These are phyloP conservation scores for Nidula microcarpa DNA, from an alignment of 768 basidiomycete species.

Conservation along the genomic window DNA sequence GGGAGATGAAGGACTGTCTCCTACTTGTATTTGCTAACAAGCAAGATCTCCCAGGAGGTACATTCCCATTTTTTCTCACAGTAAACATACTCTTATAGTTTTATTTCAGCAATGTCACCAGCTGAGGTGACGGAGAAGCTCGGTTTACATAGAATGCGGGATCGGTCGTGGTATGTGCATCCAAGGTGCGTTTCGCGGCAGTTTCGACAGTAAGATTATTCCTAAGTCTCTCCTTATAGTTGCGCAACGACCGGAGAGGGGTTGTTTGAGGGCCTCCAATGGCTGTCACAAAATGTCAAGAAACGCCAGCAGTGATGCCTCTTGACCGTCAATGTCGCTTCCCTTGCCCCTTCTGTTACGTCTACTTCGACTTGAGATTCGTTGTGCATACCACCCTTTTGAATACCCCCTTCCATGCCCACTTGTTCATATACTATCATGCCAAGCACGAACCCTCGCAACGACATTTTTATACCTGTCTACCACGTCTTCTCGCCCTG, in stretches of 20 bases:
- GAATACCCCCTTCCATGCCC: slow-evolving; percentile 20
- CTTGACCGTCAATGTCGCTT: slow-evolving; percentile 9
- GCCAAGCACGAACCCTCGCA: slow-evolving; percentile 33
- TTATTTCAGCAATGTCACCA: slow-evolving; percentile 86
- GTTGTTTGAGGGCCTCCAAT: slow-evolving; percentile 94
- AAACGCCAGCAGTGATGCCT: slow-evolving; percentile 69
- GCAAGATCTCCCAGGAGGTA: slow-evolving; percentile 96
- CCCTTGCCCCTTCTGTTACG: slow-evolving; percentile 16
- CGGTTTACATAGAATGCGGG: slow-evolving; percentile 93
- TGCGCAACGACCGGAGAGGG: slow-evolving; percentile 97
- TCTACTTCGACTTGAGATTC: slow-evolving; percentile 8
- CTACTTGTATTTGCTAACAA: slow-evolving; percentile 99
- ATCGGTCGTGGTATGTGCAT: slow-evolving; percentile 98
- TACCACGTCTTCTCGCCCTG: slow-evolving; percentile 19
- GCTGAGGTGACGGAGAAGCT: slow-evolving; percentile 98
- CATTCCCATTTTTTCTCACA: slow-evolving; percentile 18
- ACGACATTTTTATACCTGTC: slow-evolving; percentile 19
- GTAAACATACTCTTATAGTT: background rate
- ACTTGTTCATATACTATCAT: slow-evolving; percentile 26
- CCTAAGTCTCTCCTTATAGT: slow-evolving; percentile 35
- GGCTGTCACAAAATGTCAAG: slow-evolving; percentile 97
- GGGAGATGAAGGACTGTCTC: slow-evolving; percentile 98
- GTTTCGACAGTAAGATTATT: background rate
- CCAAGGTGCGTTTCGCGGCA: slow-evolving; percentile 65
- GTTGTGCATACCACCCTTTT: slow-evolving; percentile 13